phyloP scores from a whole-genome alignment of 2,329 filamentous ascomycete genomes.

The Aspergillus hiratsukae region DNA sequence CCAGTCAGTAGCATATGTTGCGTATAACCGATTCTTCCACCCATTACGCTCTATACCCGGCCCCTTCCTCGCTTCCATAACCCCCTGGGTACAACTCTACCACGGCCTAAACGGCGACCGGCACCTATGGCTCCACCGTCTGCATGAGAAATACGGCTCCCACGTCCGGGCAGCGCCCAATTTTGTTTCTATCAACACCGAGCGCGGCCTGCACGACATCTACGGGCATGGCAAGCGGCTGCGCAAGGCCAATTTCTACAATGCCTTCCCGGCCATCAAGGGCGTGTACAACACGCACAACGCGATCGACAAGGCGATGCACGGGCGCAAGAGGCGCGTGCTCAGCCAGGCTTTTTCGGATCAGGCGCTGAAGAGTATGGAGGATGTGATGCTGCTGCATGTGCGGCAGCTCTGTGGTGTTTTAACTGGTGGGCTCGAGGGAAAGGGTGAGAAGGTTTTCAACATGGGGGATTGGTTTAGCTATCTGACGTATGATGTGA shows the following conservation, averaged over 20 bases:
- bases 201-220: constrained; percentile 49
- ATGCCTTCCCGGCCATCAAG: constrained; percentile 64
- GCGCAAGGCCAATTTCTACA: constrained; percentile 67
- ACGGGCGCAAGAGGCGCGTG: constrained; percentile 67
- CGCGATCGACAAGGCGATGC: constrained; percentile 62
- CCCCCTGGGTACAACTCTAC: constrained; percentile 59
- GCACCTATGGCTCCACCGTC: constrained; percentile 66
- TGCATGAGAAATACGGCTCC: constrained; percentile 66
- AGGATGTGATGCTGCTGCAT: constrained; percentile 62
- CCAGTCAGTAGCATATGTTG: constrained; percentile 25
- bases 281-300: constrained; percentile 68
- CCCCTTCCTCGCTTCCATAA: constrained; percentile 27
- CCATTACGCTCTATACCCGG: constrained; percentile 30
- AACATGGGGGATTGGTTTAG: constrained; percentile 38
- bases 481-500: constrained; percentile 48
- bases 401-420: constrained; percentile 59
- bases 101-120: constrained; percentile 71
- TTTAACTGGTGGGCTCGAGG: constrained; percentile 18
- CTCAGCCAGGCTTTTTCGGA: constrained; percentile 69
- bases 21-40: constrained; percentile 35
- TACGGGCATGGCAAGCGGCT: constrained; percentile 38
- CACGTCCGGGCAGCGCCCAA: constrained; percentile 75
- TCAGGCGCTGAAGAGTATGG: constrained; percentile 62
- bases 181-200: constrained; percentile 71
- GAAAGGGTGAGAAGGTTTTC: constrained; percentile 16